Evolutionary conservation across 139 green algal genomes (phyloP), one percentile per base, ranked within the genome.

Genomic region (Volvox reticuliferus): DNA sequence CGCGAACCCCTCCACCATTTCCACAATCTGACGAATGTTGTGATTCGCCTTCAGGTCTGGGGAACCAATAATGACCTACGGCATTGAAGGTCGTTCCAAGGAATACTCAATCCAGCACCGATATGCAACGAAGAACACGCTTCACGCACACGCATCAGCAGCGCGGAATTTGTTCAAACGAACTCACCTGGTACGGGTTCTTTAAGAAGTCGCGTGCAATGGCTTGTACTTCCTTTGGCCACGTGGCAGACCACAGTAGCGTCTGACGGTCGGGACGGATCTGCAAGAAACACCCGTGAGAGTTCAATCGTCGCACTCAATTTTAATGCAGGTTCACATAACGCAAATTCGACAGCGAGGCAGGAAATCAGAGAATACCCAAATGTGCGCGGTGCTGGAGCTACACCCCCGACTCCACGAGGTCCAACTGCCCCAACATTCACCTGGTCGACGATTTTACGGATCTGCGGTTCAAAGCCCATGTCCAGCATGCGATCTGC

Each of bases 401-500:
- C 44, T 9, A 55, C 44, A 55, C 9, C 44, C 44, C 44, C 9
- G 44, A 55, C 44, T 55, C 44, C 5, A 55, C 44, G 44, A 9
- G 44, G 44, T 55, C 44, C 9, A 9, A 14, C 9, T 55, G 44
- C 44, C 44, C n/a, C 44, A 55, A n/a, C 32, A 55, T 17, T 81
- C 71, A 94, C 92, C 89, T 93, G 90, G 36, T 86, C 79, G 12
- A 95, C 92, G 65, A 95, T 96, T 76, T 93, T 92, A 13, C 90
- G 79, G 80, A 96, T 95, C 93, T 93, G 91, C 18, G 97, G 97
- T 91, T 99, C 97, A 69, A 99, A 99, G 63, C 98, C 98, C 97
- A 99, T 99, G 94, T 99, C 97, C 87, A 99, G 94, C 98, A 99
- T 99, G 91, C 98, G 94, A 89, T 99, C 98, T 17, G 98, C 98